phyloP scores from a whole-genome alignment of 2,329 filamentous ascomycete species.

The Fusarium concolor region DNA sequence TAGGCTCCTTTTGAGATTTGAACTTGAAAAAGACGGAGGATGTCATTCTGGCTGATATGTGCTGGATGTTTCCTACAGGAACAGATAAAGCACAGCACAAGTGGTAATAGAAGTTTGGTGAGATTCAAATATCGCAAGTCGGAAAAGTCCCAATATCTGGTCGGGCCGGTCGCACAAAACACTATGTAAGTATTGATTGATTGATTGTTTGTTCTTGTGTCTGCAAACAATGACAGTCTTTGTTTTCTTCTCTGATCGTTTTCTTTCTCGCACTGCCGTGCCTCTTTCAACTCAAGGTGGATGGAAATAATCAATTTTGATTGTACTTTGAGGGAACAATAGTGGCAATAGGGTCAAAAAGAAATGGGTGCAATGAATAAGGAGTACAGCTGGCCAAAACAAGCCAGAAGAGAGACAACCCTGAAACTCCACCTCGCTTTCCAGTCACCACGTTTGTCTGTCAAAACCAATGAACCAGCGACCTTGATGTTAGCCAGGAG shows the following conservation, averaged over 20 bases:
- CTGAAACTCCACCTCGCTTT: slow-evolving; percentile 54
- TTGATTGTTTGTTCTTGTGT: slow-evolving; percentile 44
- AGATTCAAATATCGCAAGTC: slow-evolving; percentile 36
- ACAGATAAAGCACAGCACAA: slow-evolving; percentile 42
- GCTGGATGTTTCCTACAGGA: slow-evolving; percentile 46
- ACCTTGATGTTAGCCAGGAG: slow-evolving; percentile 47
- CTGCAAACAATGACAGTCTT: slow-evolving; percentile 40
- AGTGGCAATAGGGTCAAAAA: slow-evolving; percentile 50
- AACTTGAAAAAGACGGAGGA: slow-evolving; percentile 99
- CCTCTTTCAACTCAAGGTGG: slow-evolving; percentile 53
- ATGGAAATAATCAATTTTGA: slow-evolving; percentile 65
- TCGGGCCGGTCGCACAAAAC: slow-evolving; percentile 44
- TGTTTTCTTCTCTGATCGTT: slow-evolving; percentile 47
- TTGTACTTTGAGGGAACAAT: slow-evolving; percentile 57
- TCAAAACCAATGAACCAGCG: slow-evolving; percentile 48
- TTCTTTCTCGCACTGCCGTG: slow-evolving; percentile 55
- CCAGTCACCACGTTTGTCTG: slow-evolving; percentile 49
- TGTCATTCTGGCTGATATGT: slow-evolving; percentile 72
- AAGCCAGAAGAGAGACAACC: slow-evolving; percentile 52
- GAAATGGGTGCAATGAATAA: slow-evolving; percentile 52
- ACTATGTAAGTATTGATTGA: slow-evolving; percentile 51
- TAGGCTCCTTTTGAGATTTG: slow-evolving; percentile 97
- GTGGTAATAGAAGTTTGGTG: slow-evolving; percentile 37
- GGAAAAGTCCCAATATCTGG: slow-evolving; percentile 28
- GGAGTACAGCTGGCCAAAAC: slow-evolving; percentile 55